Evolutionary conservation across 768 basidiomycete species (phyloP), one percentile per base, ranked within the genome.

Genomic region (Coprinopsis sp.): DNA sequence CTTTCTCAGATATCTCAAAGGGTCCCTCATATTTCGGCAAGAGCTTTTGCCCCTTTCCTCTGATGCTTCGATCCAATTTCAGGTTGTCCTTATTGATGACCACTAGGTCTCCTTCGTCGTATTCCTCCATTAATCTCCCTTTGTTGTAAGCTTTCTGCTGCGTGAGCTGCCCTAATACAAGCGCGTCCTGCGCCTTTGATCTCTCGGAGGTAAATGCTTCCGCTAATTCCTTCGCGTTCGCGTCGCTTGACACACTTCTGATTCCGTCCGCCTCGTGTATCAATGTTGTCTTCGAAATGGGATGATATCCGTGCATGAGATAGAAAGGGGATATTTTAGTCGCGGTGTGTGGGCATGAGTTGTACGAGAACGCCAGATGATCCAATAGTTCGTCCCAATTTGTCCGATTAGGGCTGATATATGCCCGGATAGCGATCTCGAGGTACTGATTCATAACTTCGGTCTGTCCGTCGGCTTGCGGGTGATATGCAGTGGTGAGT

Each of bases 401-500:
- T 6, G 33, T 60, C 42, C 5, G 52, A 37, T 2, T n/a, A n/a
- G n/a, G n/a, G 36, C 28, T 2, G 54, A 66, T 51, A 45, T 65
- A 68, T 2, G 62, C 58, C 14, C 63, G 47, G 8, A 69, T 31
- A 2, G n/a, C n/a, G n/a, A n/a, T n/a, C n/a, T 68, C 64, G 0
- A 71, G 36, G 0, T 38, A 50, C 44, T 64, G 65, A 52, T 68
- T 69, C 14, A 63, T 22, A 0, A 61, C 50, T 52, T 71, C 64
- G 0, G 61, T 68, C 49, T 67, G 70, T 1, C 66, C 70, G 49
- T 72, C 66, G 3, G 64, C 58, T 56, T 64, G 58, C 1, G 62
- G 63, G 45, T 66, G 63, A 48, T 62, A 58, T 4, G 58, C 29
- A 1, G 61, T 64, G 6, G 62, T 60, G 1, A 63, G 44, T 4